These are phyloP conservation scores for Skeletonema potamos DNA, from an alignment of 108 stramenopile genomes.

Conservation along the genomic window DNA sequence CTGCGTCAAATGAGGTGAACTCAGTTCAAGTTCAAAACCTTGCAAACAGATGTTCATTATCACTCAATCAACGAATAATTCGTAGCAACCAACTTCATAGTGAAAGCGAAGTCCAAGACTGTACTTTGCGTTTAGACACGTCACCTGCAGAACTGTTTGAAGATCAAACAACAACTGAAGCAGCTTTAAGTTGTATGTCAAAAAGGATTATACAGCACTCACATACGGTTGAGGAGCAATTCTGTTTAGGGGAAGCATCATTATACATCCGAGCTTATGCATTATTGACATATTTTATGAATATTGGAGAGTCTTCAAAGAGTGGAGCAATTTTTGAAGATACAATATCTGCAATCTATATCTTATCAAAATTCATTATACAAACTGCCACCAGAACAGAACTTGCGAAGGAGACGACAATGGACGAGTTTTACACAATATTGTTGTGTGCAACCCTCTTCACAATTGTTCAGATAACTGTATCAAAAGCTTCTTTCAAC, in stretches of 20 bases:
- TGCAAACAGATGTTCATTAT: neutral
- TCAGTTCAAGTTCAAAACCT: neutral
- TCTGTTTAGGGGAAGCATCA: constrained; percentile 8
- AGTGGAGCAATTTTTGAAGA: constrained; percentile 11
- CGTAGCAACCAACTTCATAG: neutral
- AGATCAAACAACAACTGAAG: constrained; percentile 7
- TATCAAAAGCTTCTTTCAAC: neutral
- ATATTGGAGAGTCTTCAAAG: neutral
- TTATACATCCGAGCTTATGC: constrained; percentile 17
- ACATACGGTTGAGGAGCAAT: neutral
- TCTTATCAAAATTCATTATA: neutral
- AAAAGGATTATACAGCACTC: neutral
- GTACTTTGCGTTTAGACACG: neutral
- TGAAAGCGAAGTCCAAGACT: neutral
- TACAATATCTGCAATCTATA: constrained; percentile 5
- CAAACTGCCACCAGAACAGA: neutral
- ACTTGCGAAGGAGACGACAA: constrained; percentile 1
- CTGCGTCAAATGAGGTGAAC: neutral
- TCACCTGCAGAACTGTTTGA: neutral
- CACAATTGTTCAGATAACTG: constrained; percentile 9
- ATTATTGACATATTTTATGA: constrained; percentile 12
- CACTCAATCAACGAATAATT: constrained; percentile 27
- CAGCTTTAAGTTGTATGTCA: constrained; percentile 6
- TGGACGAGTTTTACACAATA: constrained; percentile 9
- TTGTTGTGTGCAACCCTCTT: constrained; percentile 12